Evolutionary conservation across 108 stramenopile genomes (phyloP), one percentile per base, ranked within the genome.

Genomic region (Pseudonitzschia multiseries): DNA sequence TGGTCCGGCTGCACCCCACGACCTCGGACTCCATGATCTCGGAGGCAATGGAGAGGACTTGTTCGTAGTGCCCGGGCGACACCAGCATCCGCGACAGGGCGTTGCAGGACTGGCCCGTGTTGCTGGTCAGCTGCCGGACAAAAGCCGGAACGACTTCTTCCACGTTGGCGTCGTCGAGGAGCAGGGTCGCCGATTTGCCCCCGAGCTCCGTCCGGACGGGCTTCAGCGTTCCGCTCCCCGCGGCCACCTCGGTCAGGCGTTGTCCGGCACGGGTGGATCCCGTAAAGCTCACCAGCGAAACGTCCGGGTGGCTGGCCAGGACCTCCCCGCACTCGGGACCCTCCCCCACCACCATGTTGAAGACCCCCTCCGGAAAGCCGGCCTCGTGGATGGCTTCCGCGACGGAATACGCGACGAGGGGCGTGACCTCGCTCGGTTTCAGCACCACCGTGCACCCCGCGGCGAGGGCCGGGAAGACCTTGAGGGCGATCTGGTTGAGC

Each of bases 391-490:
- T 79, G 32, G 93, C 76, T 36, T 86, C 77, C 4, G 65, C 74
- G 63, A 72, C 46, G 86, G 56, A 92, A 42, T 68, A 59, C 20
- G 84, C 87, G 18, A 78, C 84, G 1, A 87, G 74, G 6, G 94
- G 94, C 8, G 96, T 90, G 21, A 75, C 74, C 73, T 95, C 94
- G 0, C 90, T 79, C 20, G 92, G 87, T 80, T 97, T 97, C 57
- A 94, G 76, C 29, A 97, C 86, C 66, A 97, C 77, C 44, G 84
- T 76, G 81, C 88, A 89, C 20, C 96, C 96, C 27, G 87, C 90
- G 3, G 87, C 83, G 54, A 97, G 78, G 24, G 94, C 92, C 22
- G 96, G 93, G 8, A 81, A 88, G 15, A 90, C 68, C 70, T 96
- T 96, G 87, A 87, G 89, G 0, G 80, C 69, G 13, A 76, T 83